A percentile compares a stretch with the other conserved stretches of the same genome.
Conservation (phyloP, 1,139 yeast genomes). For the Hyphopichia fennica region DNA sequence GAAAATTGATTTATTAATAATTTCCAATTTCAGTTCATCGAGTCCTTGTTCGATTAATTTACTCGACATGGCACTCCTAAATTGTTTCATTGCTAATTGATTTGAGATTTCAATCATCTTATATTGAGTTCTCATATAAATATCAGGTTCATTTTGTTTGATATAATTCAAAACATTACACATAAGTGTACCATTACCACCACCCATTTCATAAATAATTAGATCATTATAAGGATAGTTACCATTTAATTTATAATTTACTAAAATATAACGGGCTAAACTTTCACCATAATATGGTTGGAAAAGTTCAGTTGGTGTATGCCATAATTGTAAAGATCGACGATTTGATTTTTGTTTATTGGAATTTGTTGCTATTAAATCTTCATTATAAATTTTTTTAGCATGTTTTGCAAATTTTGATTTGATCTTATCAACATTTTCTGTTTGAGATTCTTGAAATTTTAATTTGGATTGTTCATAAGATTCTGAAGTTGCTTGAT, state of each 20-base stretch:
- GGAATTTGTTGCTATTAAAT: constrained; percentile 13
- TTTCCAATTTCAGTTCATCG: constrained; percentile 51
- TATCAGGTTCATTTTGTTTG: constrained; percentile 64
- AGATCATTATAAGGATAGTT: constrained; percentile 62
- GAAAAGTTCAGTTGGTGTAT: constrained; percentile 85
- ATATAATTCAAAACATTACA: constrained; percentile 70
- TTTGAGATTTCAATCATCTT: constrained; percentile 76
- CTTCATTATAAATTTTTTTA: constrained; percentile 29
- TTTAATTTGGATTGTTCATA: constrained; percentile 13
- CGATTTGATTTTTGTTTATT: constrained; percentile 19
- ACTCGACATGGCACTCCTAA: constrained; percentile 33
- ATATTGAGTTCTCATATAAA: constrained; percentile 66
- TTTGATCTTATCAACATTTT: constrained; percentile 14
- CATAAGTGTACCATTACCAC: constrained; percentile 90
- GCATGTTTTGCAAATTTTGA: constrained; percentile 38
- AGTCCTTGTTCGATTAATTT: constrained; percentile 41
- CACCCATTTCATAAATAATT: constrained; percentile 84
- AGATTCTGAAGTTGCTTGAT: constrained; percentile 16
- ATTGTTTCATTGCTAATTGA: constrained; percentile 66
- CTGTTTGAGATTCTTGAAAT: constrained; percentile 15
- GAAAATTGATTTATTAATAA: constrained; percentile 73
- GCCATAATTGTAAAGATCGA: constrained; percentile 74
- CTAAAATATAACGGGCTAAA: constrained; percentile 68
- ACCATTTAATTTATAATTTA: constrained; percentile 66
- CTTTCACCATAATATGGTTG: constrained; percentile 86